phyloP scores from a whole-genome alignment of 1,284 basidiomycete genomes.

The Moesziomyces parantarcticus region DNA sequence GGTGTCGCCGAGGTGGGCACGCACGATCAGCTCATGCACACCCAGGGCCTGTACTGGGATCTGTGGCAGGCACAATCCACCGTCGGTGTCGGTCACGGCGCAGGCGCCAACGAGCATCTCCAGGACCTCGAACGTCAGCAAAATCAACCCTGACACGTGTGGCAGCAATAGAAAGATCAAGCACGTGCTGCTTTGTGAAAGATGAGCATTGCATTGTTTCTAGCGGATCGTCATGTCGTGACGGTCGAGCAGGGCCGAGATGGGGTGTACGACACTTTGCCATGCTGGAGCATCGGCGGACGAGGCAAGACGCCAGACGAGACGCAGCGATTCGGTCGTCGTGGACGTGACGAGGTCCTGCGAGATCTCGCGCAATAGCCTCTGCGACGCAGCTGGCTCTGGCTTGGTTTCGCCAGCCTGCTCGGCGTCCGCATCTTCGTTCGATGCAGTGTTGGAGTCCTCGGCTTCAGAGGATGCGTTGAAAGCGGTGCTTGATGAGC shows the following conservation, averaged over 20 bases:
- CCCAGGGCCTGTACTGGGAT: conserved; percentile 60
- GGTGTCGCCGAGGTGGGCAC: conserved; percentile 57
- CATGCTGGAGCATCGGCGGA: conserved; percentile 3
- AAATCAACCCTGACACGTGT: not conserved
- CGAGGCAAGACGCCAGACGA: conserved; percentile 18
- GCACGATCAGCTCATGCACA: conserved; percentile 53
- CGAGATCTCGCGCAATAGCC: conserved; percentile 30
- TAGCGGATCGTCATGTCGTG: conserved; percentile 26
- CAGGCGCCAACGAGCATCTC: conserved; percentile 43
- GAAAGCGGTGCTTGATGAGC: not conserved
- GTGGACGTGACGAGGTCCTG: conserved; percentile 22
- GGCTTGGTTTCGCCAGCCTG: not conserved
- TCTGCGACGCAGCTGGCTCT: not conserved
- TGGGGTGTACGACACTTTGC: conserved; percentile 14
- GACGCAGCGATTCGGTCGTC: conserved; percentile 26
- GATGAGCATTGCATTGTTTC: not conserved
- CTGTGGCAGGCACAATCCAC: conserved; percentile 59
- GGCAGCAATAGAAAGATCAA: conserved; percentile 3
- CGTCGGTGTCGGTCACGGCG: conserved; percentile 50
- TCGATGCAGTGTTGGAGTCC: not conserved
- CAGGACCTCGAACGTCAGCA: conserved; percentile 30
- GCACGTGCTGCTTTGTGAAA: too few species aligned
- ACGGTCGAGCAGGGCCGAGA: conserved; percentile 26
- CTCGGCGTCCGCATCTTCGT: not conserved
- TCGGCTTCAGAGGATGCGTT: not conserved